phyloP scores from a whole-genome alignment of 495 filamentous ascomycete species.

The Talaromyces liani region DNA sequence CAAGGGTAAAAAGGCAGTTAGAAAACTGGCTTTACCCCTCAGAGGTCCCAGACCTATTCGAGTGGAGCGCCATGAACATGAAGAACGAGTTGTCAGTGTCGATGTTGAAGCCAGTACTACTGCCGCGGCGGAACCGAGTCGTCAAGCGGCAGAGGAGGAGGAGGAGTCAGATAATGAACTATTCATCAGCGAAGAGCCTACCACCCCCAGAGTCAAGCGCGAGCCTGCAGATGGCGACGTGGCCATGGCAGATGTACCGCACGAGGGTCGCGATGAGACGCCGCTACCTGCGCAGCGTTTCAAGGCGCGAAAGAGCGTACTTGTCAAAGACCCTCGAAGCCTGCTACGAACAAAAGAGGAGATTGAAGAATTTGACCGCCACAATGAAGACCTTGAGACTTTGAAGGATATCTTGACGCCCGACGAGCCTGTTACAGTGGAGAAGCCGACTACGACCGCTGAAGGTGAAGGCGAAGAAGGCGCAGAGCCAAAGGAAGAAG shows the following conservation, averaged over 20 bases:
- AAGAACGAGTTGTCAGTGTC: constrained; percentile 40
- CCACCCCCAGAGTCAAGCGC: constrained; percentile 27
- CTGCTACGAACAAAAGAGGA: constrained; percentile 38
- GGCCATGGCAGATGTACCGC: constrained; percentile 26
- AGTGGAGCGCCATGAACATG: constrained; percentile 43
- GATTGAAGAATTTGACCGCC: constrained; percentile 39
- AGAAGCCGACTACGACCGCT: constrained; percentile 11
- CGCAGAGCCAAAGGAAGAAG: constrained; percentile 11
- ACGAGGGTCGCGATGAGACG: constrained; percentile 25
- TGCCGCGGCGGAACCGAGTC: constrained; percentile 34
- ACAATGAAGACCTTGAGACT: constrained; percentile 30
- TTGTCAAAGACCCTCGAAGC: constrained; percentile 24
- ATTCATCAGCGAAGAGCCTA: constrained; percentile 24
- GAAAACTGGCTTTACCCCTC: constrained; percentile 11
- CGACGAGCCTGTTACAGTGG: constrained; percentile 12
- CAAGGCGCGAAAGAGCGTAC: constrained; percentile 27
- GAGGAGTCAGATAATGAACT: constrained; percentile 20
- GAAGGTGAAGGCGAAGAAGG: constrained; percentile 12
- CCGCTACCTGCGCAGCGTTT: constrained; percentile 31
- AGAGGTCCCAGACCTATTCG: constrained; percentile 39
- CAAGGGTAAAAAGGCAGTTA: constrained; percentile 31
- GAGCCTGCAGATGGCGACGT: constrained; percentile 39
- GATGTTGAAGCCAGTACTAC: constrained; percentile 45
- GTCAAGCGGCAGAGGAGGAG: constrained; percentile 30
- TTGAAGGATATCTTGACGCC: constrained; percentile 28